Evolutionary conservation across 305 asterid genomes (phyloP).

Genomic region (Fraxinus albicans): DNA sequence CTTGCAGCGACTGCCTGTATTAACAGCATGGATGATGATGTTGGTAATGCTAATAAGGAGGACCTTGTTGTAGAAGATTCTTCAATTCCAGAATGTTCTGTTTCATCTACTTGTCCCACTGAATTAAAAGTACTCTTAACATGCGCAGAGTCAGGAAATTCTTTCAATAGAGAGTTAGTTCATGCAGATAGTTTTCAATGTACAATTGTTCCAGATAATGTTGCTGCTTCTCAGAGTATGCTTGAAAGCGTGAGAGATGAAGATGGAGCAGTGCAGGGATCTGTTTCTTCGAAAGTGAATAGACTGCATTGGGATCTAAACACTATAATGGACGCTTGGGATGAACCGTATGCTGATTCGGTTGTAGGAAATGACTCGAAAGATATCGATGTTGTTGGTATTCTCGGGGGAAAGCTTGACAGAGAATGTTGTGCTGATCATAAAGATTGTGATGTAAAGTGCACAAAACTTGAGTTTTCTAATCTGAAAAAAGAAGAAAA

Average conservation of each 20-base stretch:
- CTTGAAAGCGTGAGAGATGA: conserved; percentile 31
- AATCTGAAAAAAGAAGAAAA: conserved; percentile 28
- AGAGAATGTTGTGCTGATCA: conserved; percentile 20
- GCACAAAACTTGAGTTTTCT: conserved; percentile 12
- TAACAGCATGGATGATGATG: conserved; percentile 43
- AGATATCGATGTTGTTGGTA: conserved; percentile 23
- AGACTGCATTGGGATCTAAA: conserved; percentile 80
- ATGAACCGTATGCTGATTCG: conserved; percentile 45
- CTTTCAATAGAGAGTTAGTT: conserved; percentile 18
- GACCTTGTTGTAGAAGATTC: conserved; percentile 30
- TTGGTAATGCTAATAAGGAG: conserved; percentile 30
- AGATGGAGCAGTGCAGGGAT: conserved; percentile 16
- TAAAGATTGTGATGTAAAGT: not conserved
- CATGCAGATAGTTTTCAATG: conserved; percentile 27
- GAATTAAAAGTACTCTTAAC: conserved; percentile 21
- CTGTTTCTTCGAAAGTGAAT: conserved; percentile 48
- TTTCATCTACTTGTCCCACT: conserved; percentile 23
- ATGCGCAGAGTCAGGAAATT: conserved; percentile 21
- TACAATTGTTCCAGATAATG: conserved; percentile 19
- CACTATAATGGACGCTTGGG: conserved; percentile 77
- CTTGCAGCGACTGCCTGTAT: conserved; percentile 79
- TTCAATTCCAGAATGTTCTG: conserved; percentile 31
- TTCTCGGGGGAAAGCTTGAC: conserved; percentile 8
- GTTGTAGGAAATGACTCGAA: conserved; percentile 22
- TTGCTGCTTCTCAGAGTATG: conserved; percentile 28